Percentiles rank a stretch among this genome's conserved stretches.
These are phyloP conservation scores for Phytophthora cactorum DNA, from an alignment of 352 stramenopile genomes.

Conservation along the genomic window DNA sequence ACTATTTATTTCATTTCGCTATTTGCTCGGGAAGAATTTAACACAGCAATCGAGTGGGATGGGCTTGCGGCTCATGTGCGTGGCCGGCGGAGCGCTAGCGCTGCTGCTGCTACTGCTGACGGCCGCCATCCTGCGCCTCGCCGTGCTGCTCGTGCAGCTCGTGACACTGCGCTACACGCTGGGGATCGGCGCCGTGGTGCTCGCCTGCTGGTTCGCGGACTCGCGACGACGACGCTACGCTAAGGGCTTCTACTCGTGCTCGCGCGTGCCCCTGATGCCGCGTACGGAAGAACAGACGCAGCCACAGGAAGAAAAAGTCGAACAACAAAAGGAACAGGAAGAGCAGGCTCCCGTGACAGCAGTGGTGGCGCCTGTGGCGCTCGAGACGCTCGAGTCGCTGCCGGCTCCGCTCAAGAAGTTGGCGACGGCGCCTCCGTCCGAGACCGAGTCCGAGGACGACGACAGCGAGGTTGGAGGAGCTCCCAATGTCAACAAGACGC, in stretches of 20 bases:
- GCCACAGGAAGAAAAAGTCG: not conserved
- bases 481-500: conserved; percentile 1
- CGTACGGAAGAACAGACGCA: not conserved
- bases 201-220: conserved; percentile 32
- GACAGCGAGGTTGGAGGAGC: conserved; percentile 32
- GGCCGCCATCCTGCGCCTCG: conserved; percentile 20
- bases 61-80: conserved; percentile 26
- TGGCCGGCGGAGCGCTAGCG: conserved; percentile 17
- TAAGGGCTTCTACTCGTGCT: conserved; percentile 39
- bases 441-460: conserved; percentile 66
- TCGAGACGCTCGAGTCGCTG: conserved; percentile 9
- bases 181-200: conserved; percentile 8
- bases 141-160: conserved; percentile 28
- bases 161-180: conserved; percentile 36
- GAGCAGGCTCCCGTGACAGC: conserved; percentile 4
- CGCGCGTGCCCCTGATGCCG: conserved; percentile 18
- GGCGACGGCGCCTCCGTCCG: conserved; percentile 37
- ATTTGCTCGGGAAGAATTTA: conserved; percentile 2
- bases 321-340: conserved; percentile 6
- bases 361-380: conserved; percentile 13
- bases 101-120: conserved; percentile 30
- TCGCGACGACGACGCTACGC: conserved; percentile 35
- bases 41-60: conserved; percentile 6
- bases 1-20: conserved; percentile 11
- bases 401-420: conserved; percentile 28